Evolutionary conservation across 345 rosid species (phyloP), one percentile per base, ranked within the genome.

Genomic region (Diplotaxis tenuifolia): DNA sequence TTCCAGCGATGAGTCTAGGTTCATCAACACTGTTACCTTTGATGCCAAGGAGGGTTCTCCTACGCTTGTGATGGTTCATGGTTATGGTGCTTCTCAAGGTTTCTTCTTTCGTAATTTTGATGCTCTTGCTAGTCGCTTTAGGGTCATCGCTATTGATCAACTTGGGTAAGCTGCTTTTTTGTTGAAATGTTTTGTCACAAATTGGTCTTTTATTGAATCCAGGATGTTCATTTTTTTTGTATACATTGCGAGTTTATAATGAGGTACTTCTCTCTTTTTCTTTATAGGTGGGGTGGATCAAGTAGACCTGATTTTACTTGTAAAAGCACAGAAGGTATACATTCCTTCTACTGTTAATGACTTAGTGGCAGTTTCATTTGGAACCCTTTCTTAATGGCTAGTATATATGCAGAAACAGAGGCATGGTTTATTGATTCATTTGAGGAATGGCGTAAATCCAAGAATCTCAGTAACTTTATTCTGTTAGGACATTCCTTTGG

Each of bases 401-500:
- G 16, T 20, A 36, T 59, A 19, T 74, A 40, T 62, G 81, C 82
- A 96, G 99, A 96, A 83, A 96, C 99, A 8, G 99, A 96, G 81
- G 97, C 97, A 74, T 96, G 98, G 99, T 96, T 96, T 80, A 83
- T 95, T 14, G 99, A 95, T 70, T 95, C 99, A 40, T 84, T 95
- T 74, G 98, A 95, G 88, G 98, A 84, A 78, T 95, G 99, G 98
- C 88, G 99, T n/a, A 92, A 89, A 81, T 84, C 86, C 14, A 88
- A 95, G 80, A 88, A 90, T 68, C 86, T 95, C 22, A 85, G 80
- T 65, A 86, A 87, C 80, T 96, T 96, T 69, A 88, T 96, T 77
- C 84, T 96, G n/a, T 90, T 96, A 59, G 97, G 99, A 50, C 99
- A 96, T 86, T 96, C 99, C 67, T 85, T 92, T 79, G 99, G 99